phyloP scores from a whole-genome alignment of 495 filamentous ascomycete species.

The Neurospora sp. region DNA sequence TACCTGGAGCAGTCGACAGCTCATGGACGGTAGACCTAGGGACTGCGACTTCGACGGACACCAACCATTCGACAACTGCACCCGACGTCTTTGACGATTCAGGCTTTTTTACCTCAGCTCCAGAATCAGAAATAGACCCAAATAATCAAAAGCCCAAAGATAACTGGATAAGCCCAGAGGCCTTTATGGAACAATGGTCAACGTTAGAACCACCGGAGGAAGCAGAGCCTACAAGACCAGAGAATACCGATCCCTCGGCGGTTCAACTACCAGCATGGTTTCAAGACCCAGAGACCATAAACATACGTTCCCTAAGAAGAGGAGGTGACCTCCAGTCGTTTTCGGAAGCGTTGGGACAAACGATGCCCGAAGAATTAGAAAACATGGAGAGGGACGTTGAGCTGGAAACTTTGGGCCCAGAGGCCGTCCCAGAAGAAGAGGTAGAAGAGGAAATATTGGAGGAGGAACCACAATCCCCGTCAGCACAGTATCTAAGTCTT shows the following conservation, averaged over 20 bases:
- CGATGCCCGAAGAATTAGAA: neutral
- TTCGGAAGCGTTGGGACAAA: neutral
- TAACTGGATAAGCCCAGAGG: neutral
- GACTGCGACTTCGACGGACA: neutral
- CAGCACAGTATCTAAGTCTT: neutral
- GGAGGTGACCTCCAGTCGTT: neutral
- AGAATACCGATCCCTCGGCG: neutral
- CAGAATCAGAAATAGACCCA: neutral
- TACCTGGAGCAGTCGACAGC: neutral
- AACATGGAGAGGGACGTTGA: neutral
- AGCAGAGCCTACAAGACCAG: neutral
- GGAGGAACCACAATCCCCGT: neutral
- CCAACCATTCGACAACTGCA: neutral
- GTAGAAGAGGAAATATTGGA: neutral
- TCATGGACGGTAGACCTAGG: neutral
- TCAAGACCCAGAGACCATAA: neutral
- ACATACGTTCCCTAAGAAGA: neutral
- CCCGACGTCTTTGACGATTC: neutral
- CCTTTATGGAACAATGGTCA: neutral
- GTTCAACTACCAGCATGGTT: neutral
- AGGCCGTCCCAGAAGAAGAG: neutral
- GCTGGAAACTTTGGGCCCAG: neutral
- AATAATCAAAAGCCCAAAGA: neutral
- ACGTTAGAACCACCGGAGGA: neutral
- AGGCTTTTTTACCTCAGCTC: neutral